Conservation (phyloP, 2,329 filamentous ascomycete genomes). For the Stachybotrys echinatus region DNA sequence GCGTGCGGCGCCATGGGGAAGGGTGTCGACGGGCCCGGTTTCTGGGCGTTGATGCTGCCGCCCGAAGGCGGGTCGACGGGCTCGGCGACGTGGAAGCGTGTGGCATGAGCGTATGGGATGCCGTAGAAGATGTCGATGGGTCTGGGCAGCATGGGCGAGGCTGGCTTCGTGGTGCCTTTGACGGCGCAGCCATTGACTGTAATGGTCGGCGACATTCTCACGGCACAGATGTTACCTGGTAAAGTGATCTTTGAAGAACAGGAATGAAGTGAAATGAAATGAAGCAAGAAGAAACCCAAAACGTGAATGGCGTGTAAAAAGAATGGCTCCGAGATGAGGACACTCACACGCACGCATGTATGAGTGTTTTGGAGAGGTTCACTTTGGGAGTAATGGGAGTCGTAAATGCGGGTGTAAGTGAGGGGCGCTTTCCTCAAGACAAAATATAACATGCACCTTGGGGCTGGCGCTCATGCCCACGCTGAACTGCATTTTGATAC, state of each 20-base stretch:
- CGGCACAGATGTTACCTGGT: too few relatives aligned
- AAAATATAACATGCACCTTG: too few relatives aligned
- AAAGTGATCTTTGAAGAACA: not conserved
- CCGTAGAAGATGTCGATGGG: constrained; percentile 42
- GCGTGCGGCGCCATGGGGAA: constrained; percentile 15
- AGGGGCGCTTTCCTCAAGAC: not conserved
- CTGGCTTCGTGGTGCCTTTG: constrained; percentile 13
- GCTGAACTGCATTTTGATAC: too few relatives aligned
- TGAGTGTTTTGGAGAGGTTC: not conserved
- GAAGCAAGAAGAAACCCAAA: not conserved
- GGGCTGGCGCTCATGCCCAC: too few relatives aligned
- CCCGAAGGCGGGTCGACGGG: constrained; percentile 17
- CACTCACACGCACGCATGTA: too few relatives aligned
- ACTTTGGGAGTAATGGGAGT: not conserved
- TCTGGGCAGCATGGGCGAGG: constrained; percentile 25
- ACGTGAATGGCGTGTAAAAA: too few relatives aligned
- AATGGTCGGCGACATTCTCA: constrained; percentile 7
- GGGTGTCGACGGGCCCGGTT: constrained; percentile 24
- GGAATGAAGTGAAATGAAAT: not conserved
- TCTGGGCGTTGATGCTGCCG: constrained; percentile 23
- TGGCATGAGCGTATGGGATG: constrained; percentile 42
- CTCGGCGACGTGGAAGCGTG: constrained; percentile 39
- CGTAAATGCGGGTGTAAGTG: not conserved
- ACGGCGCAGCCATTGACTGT: constrained; percentile 15
- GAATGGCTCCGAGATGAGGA: too few relatives aligned